Percentiles rank a stretch among this genome's conserved stretches.
phyloP scores from a whole-genome alignment of 805 yeast genomes.

The Kazachstania kunashirensis region DNA sequence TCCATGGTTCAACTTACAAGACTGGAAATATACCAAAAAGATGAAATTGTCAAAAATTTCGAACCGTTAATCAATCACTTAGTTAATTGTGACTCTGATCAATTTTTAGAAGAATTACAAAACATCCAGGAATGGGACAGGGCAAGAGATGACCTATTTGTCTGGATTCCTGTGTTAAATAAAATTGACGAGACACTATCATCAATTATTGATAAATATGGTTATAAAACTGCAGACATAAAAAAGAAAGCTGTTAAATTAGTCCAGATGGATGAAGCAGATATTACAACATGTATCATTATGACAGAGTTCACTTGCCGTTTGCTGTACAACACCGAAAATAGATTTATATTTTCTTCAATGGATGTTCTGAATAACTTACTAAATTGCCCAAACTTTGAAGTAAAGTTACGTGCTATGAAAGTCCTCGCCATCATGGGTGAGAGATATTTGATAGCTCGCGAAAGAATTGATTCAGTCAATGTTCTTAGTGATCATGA shows the following conservation, averaged over 20 bases:
- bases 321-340: slow-evolving; percentile 59
- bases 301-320: slow-evolving; percentile 53
- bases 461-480: slow-evolving; percentile 23
- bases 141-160: slow-evolving; percentile 58
- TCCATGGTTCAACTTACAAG: slow-evolving; percentile 23
- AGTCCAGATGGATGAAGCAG: slow-evolving; percentile 35
- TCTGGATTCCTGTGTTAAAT: slow-evolving; percentile 71
- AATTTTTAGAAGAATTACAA: slow-evolving; percentile 34
- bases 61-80: slow-evolving; percentile 33
- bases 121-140: slow-evolving; percentile 44
- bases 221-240: slow-evolving; percentile 26
- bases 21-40: slow-evolving; percentile 25
- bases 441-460: slow-evolving; percentile 43
- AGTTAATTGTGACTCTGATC: slow-evolving; percentile 29
- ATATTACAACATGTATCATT: slow-evolving; percentile 39
- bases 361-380: slow-evolving; percentile 49
- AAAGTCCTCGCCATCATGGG: slow-evolving; percentile 51
- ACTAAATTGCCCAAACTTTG: slow-evolving; percentile 49
- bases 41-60: slow-evolving; percentile 38
- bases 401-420: slow-evolving; percentile 50
- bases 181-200: slow-evolving; percentile 63
- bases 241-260: slow-evolving; percentile 40
- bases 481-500: slow-evolving; percentile 21
- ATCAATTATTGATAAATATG: slow-evolving; percentile 42
- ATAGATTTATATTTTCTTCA: slow-evolving; percentile 59